Percentiles rank a stretch among this genome's conserved stretches.
Conservation (phyloP, 1,139 yeast species). For the Zygoascus hellenicus region DNA sequence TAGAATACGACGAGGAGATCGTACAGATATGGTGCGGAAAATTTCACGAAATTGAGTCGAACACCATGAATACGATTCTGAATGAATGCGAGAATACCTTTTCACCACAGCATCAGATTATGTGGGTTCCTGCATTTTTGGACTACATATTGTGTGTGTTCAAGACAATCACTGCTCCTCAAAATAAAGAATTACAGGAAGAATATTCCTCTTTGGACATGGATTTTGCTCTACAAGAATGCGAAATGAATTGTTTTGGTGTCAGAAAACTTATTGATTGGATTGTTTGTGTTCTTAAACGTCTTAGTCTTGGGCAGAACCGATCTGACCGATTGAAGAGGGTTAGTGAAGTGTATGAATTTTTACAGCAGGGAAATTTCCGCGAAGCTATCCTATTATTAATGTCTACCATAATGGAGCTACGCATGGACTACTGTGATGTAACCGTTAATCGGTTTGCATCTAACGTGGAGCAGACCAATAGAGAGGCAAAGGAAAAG, state of each 20-base stretch:
- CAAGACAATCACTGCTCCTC: slow-evolving; percentile 14
- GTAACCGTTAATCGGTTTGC: slow-evolving; percentile 1
- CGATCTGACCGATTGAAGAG: not conserved
- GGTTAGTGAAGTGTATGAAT: not conserved
- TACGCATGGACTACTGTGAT: slow-evolving; percentile 7
- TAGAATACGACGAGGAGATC: not conserved
- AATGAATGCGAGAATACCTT: slow-evolving; percentile 1
- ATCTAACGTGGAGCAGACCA: not conserved
- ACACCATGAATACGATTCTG: not conserved
- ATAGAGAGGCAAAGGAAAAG: not conserved
- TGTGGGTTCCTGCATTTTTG: slow-evolving; percentile 24
- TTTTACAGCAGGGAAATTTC: not conserved
- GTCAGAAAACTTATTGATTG: slow-evolving; percentile 10
- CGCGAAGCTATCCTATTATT: slow-evolving; percentile 3
- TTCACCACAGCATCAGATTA: slow-evolving; percentile 15
- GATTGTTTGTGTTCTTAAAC: slow-evolving; percentile 6
- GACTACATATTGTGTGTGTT: slow-evolving; percentile 15
- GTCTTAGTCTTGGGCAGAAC: not conserved
- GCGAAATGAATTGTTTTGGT: slow-evolving; percentile 22
- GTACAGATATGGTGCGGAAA: slow-evolving; percentile 15
- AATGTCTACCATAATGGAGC: not conserved
- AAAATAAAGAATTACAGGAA: slow-evolving; percentile 10
- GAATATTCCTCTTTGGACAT: slow-evolving; percentile 19
- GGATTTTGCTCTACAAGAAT: slow-evolving; percentile 25
- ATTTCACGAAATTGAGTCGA: slow-evolving; percentile 8